phyloP scores from a whole-genome alignment of 805 yeast genomes.

The Suhomyces sp. region DNA sequence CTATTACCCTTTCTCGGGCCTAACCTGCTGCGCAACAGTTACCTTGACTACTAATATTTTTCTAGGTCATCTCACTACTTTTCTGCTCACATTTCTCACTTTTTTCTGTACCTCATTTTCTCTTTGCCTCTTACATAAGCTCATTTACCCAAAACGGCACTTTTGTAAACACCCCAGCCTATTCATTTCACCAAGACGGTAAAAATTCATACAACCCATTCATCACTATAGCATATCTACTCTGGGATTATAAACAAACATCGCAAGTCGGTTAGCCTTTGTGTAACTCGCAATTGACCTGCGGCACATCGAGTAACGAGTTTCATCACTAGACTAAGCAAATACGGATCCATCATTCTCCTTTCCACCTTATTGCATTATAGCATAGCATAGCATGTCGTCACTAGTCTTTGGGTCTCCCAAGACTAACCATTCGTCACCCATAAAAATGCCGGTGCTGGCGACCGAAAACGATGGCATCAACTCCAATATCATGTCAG shows the following conservation, averaged over 20 bases:
- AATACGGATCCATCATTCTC: neutral
- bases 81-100: neutral
- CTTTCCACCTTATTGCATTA: neutral
- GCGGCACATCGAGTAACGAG: neutral
- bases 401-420: conserved; percentile 8
- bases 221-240: neutral
- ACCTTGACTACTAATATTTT: neutral
- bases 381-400: neutral
- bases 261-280: conserved; percentile 1
- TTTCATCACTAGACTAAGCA: neutral
- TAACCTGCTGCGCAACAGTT: neutral
- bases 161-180: conserved; percentile 1
- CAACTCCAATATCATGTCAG: conserved; percentile 1
- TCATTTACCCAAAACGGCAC: neutral
- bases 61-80: neutral
- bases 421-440: conserved; percentile 1
- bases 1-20: neutral
- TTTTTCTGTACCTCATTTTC: neutral
- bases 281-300: conserved; percentile 1
- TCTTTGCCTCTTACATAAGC: neutral
- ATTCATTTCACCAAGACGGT: conserved; percentile 1
- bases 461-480: conserved; percentile 3
- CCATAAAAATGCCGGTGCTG: neutral
- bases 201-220: neutral
- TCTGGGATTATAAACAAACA: conserved; percentile 5